Evolutionary conservation across 108 stramenopile species (phyloP), one percentile per base, ranked within the genome.

Genomic region (Asterionellopsis glacialis): DNA sequence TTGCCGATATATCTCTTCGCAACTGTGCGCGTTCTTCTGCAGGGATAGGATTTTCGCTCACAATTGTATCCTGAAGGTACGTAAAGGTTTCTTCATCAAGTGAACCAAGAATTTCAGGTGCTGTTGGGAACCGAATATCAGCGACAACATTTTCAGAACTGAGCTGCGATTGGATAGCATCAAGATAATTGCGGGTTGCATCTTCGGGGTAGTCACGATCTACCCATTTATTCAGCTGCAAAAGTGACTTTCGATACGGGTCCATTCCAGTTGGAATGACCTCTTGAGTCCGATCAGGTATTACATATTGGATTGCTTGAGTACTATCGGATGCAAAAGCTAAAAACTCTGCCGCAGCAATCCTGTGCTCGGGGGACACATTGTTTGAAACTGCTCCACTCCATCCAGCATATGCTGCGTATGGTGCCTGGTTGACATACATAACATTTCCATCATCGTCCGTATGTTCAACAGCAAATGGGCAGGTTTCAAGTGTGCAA

Each of bases 381-480:
- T 45, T 26, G 27, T 61, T 63, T 25, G 69, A 67, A n/a, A 76
- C 63, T 22, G 62, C 79, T 22, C 56, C 72, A 9, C 45, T 43
- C 75, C 75, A 76, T 6, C 79, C 75, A 21, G 75, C 79, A 47
- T 53, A 64, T 23, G 79, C 79, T 5, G 79, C 61, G 47, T 81
- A 81, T 24, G 75, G 71, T 25, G 75, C 71, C 45, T 41, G 59
- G 53, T 81, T 81, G 25, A 81, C 72, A 38, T 45, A 60, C 7
- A 59, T 60, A 18, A 75, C 51, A 9, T 65, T 63, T 22, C 65
- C 63, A 42, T 76, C 75, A 14, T 56, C 64, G 9, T 12, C 39
- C 15, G 48, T 75, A 55, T 69, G 44, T 33, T 33, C 7, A n/a
- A n/a, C 33, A 2, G 33, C 33, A 33, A 5, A 33, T 10, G 79